Base-by-base conservation (phyloP, 352 stramenopile species). In the Globisporangium spinosum region DNA sequence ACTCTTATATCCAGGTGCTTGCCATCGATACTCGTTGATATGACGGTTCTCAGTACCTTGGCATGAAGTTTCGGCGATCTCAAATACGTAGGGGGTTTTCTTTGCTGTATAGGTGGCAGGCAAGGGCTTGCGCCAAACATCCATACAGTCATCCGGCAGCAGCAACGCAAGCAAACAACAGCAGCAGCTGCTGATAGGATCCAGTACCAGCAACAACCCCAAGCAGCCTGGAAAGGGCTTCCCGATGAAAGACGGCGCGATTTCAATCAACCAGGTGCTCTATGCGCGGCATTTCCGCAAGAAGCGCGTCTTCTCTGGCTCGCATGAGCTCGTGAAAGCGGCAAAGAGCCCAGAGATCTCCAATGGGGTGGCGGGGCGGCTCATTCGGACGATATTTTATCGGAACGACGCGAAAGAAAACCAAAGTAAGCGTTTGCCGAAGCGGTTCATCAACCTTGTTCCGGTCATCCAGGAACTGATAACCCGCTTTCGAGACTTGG, bases 261-360 rank as follows among this genome's bases (percentile, higher is more conserved):
- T 82, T 0, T 87, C 82, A 8, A 88, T 91, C 59, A 91, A 91
- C 27, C 65, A 82, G 3, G 78, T 89, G 20, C 75, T 93, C 56
- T 93, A 91, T 64, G 78, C 82, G 9, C 73, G 80, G 2, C 71
- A 76, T 53, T 78, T 79, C 23, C 68, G 63, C 29, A 72, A 69
- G 64, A 72, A 77, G n/a, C 61, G 66, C 10, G 49, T 83, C 2
- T 89, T 87, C 40, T 54, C 69, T 8, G 72, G 23, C 6, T 79
- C 77, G 0, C 67, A 89, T 45, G 55, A 73, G 4, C 59, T 91
- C 22, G 73, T 70, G 12, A 72, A 67, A 65, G 67, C 68, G 22
- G 68, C 71, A 49, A 80, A 77, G 22, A 80, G 63, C 34, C 45
- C 29, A 3, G 71, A 63, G 0, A 75, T 79, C n/a, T 81, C 71